Percentiles rank a stretch among this genome's conserved stretches.
These are phyloP conservation scores for Pythium biforme DNA, from an alignment of 352 stramenopile species.

Conservation along the genomic window DNA sequence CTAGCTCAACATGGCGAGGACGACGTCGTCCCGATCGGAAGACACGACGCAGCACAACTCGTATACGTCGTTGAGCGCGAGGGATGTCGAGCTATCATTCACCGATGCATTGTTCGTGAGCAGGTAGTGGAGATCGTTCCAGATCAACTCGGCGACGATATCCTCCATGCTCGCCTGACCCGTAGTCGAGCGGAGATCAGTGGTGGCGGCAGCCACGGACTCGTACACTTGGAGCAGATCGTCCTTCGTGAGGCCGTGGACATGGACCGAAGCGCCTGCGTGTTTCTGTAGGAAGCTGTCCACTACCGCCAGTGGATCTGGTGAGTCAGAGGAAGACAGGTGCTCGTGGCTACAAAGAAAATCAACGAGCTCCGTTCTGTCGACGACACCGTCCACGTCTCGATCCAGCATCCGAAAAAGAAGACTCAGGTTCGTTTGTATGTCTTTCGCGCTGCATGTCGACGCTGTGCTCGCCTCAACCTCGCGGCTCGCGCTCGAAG, in stretches of 20 bases:
- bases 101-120: not conserved
- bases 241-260: slow-evolving; percentile 29
- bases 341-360: slow-evolving; percentile 34
- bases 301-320: not conserved
- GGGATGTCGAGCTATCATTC: not conserved
- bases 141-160: not conserved
- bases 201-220: slow-evolving; percentile 8
- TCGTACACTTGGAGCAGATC: slow-evolving; percentile 45
- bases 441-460: not conserved
- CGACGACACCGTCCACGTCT: slow-evolving; percentile 38
- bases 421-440: slow-evolving; percentile 38
- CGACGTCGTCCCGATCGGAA: slow-evolving; percentile 7
- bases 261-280: not conserved
- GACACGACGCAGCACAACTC: slow-evolving; percentile 8
- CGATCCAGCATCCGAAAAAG: slow-evolving; percentile 48
- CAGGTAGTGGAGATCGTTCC: slow-evolving; percentile 1
- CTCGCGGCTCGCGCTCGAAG: not conserved
- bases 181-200: too few species aligned
- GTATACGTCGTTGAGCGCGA: not conserved
- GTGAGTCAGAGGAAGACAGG: not conserved
- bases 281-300: slow-evolving; percentile 1
- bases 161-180: not conserved
- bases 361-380: slow-evolving; percentile 22
- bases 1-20: not conserved
- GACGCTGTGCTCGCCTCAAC: not conserved